Base-by-base conservation (phyloP, 768 basidiomycete species). In the Mycena olivaceomarginata region DNA sequence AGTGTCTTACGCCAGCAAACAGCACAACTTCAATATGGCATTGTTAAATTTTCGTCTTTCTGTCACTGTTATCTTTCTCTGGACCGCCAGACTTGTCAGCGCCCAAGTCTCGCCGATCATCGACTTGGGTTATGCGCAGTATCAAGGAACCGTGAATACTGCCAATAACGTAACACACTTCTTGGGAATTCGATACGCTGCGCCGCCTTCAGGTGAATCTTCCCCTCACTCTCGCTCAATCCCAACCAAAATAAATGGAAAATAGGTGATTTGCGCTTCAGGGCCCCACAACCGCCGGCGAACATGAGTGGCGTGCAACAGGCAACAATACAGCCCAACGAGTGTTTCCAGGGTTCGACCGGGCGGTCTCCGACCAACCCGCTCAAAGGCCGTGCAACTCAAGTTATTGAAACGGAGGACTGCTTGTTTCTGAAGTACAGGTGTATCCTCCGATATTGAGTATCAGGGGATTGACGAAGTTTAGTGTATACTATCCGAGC, bases 61-160 rank as follows among this genome's bases (percentile, higher is more conserved):
- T 11, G 56, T 31, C 56, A 25, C 56, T 8, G 56, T 22, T 25
- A 57, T 16, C 16, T 8, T 31, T 9, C 25, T 57, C 25, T 25
- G 20, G 56, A 25, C 56, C 13, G 10, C 56, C 25, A 25, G 25
- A 57, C n/a, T 57, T 57, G 56, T 25, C 8, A 31, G 8, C n/a
- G 4, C 56, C n/a, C 56, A 22, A 57, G 8, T 25, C 56, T 57
- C 56, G 9, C 70, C 81, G 20, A 76, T 77, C 39, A 77, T 84
- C 41, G 71, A 84, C 64, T 76, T 84, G 41, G 83, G 82, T 46
- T 84, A 84, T 57, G 78, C 80, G 5, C 64, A 79, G 51, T 84
- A 84, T 65, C 82, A 84, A 76, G 84, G 82, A 1, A 43, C 69
- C 9, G 75, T 80, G 46, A 31, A 57, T 18, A 68, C 83, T 62